phyloP scores from a whole-genome alignment of 2,329 filamentous ascomycete species.

The Aaosphaeria pasadenensis region DNA sequence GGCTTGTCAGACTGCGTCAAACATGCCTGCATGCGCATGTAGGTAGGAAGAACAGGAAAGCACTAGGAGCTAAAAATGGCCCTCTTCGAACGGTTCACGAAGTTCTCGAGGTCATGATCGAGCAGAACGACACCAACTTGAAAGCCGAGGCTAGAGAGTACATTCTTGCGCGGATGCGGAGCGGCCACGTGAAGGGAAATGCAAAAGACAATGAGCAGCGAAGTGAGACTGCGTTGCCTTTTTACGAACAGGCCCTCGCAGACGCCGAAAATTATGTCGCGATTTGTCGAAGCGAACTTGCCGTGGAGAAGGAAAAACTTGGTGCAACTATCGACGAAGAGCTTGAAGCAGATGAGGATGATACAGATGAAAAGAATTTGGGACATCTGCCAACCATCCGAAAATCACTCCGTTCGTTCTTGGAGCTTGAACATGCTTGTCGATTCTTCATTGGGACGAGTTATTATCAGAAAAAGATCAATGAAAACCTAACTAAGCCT shows the following conservation, averaged over 20 bases:
- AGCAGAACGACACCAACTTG: slow-evolving; percentile 69
- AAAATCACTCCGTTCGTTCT: slow-evolving; percentile 65
- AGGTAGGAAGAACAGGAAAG: slow-evolving; percentile 62
- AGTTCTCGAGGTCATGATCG: slow-evolving; percentile 88
- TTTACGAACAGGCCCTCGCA: slow-evolving; percentile 60
- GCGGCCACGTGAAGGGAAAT: slow-evolving; percentile 78
- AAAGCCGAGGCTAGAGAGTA: slow-evolving; percentile 67
- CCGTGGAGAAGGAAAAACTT: slow-evolving; percentile 46
- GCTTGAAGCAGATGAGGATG: slow-evolving; percentile 31
- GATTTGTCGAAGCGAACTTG: slow-evolving; percentile 63
- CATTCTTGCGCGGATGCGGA: slow-evolving; percentile 61
- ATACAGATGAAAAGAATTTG: slow-evolving; percentile 36
- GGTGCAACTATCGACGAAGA: slow-evolving; percentile 21
- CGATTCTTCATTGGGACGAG: slow-evolving; percentile 83
- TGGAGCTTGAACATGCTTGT: slow-evolving; percentile 79
- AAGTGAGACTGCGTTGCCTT: slow-evolving; percentile 63
- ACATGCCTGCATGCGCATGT: slow-evolving; percentile 85
- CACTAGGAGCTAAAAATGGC: slow-evolving; percentile 58
- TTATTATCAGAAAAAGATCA: slow-evolving; percentile 77
- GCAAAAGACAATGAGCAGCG: slow-evolving; percentile 53
- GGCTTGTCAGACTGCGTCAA: slow-evolving; percentile 75
- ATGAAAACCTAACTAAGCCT: slow-evolving; percentile 60
- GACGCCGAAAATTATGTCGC: slow-evolving; percentile 51
- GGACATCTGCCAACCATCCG: slow-evolving; percentile 57
- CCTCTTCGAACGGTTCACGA: slow-evolving; percentile 80